Base-by-base conservation (phyloP, 2,329 filamentous ascomycete genomes). In the Ambrosiella beaveri region DNA sequence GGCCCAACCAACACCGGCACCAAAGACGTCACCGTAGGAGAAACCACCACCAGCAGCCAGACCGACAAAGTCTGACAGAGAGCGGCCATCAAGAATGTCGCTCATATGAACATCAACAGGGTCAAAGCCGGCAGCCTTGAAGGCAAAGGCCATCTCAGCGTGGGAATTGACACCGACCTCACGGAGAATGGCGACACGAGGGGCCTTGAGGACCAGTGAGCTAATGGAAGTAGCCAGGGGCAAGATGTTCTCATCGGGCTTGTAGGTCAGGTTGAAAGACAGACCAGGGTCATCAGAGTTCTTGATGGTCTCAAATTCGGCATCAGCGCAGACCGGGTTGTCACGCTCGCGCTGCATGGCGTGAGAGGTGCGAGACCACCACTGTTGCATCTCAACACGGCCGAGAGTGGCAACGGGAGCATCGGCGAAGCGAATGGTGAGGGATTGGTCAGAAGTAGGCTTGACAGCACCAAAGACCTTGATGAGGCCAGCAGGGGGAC, bases 91-190 rank as follows among this genome's bases (percentile, higher is more conserved):
- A 27, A 88, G 82, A 58, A 97, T 83, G 65, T 97, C 91, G 2
- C 86, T 93, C 93, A 98, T 97, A 75, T 96, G 91, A 1, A 97
- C 85, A 66, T 98, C 91, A 52, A 97, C 80, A 12, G 90, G 82
- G 54, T 89, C 84, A 73, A 97, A 97, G 41, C 91, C 91, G 49
- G 93, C 91, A 40, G 83, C 82, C 63, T 85, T 83, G 77, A 97
- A 97, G 54, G 90, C 89, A 66, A 95, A 97, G 0, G 93, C 93
- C 88, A 98, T 95, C 70, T 98, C 93, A n/a, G 88, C 84, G 65
- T 96, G 82, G 47, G 90, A 88, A 71, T 98, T 97, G 64, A 95
- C 88, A 68, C 93, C 93, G 69, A 96, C 89, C 70, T 97, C 93
- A 66, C 93, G 80, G 19, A 98, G 81, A 64, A 98, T 95, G 49